Evolutionary conservation across 1,284 basidiomycete species (phyloP).

Genomic region (Cutaneotrichosporon sp.): DNA sequence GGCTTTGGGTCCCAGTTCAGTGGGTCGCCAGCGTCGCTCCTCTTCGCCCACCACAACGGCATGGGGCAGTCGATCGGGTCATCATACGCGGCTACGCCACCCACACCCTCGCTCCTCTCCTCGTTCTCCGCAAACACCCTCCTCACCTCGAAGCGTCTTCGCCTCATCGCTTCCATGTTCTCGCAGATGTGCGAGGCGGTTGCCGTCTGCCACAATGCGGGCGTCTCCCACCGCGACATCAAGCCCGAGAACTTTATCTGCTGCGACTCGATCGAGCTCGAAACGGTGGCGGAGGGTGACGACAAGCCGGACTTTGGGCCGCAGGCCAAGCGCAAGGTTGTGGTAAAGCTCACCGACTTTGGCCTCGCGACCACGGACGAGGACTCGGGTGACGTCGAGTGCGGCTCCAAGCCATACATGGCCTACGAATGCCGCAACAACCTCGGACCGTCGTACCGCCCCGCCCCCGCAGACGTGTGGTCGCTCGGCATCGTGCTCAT

Average conservation of each 20-base stretch:
- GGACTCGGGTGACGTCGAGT: slow-evolving; percentile 93
- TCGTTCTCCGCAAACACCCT: slow-evolving; percentile 78
- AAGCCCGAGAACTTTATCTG: slow-evolving; percentile 94
- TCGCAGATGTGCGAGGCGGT: slow-evolving; percentile 97
- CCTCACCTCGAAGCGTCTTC: slow-evolving; percentile 80
- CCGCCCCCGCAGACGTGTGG: slow-evolving; percentile 96
- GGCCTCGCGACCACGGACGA: slow-evolving; percentile 88
- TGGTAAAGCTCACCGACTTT: slow-evolving; percentile 95
- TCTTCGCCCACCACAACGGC: slow-evolving; percentile 49
- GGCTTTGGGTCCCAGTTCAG: slow-evolving; percentile 22
- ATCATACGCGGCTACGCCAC: slow-evolving; percentile 68
- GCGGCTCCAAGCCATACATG: slow-evolving; percentile 99
- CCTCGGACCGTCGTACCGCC: slow-evolving; percentile 86
- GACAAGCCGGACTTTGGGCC: slow-evolving; percentile 44
- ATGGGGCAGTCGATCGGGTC: slow-evolving; percentile 12
- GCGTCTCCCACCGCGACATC: slow-evolving; percentile 95
- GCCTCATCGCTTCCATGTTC: slow-evolving; percentile 95
- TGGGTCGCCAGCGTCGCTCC: slow-evolving; percentile 43
- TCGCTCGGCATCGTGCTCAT: slow-evolving; percentile 97
- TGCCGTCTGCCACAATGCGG: slow-evolving; percentile 88
- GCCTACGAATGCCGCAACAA: slow-evolving; percentile 99
- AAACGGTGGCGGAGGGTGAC: slow-evolving; percentile 51
- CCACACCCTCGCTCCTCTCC: slow-evolving; percentile 90
- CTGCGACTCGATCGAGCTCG: slow-evolving; percentile 74
- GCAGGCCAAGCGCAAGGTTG: slow-evolving; percentile 60